phyloP scores from a whole-genome alignment of 257 asterid genomes.

The Paulownia fortunei region DNA sequence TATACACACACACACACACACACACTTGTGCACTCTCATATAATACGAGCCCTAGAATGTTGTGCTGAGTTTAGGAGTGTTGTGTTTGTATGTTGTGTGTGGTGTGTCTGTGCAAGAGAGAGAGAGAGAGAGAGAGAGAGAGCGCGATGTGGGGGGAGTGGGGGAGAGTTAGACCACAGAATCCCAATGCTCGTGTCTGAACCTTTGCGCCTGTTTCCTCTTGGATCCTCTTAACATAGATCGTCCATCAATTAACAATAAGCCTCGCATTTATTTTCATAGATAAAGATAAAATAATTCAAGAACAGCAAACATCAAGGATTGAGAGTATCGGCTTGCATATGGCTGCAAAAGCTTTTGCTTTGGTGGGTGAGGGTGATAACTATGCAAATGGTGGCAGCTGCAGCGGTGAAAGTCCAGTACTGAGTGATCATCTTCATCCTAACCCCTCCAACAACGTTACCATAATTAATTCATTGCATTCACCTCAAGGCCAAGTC shows the following conservation, averaged over 20 bases:
- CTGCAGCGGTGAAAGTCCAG: slow-evolving; percentile 29
- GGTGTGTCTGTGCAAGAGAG: slow-evolving; percentile 3
- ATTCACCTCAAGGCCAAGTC: slow-evolving; percentile 30
- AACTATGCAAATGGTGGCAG: slow-evolving; percentile 30
- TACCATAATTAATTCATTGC: slow-evolving; percentile 20
- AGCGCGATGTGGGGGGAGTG: background rate
- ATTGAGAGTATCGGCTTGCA: no score
- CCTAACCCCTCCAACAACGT: no score
- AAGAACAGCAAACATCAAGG: background rate
- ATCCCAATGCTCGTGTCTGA: slow-evolving; percentile 78
- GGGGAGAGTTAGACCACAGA: slow-evolving; percentile 45
- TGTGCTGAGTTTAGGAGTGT: slow-evolving; percentile 42
- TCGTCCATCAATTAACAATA: no score
- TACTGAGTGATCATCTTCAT: background rate
- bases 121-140: slow-evolving; percentile 22
- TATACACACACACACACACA: no score
- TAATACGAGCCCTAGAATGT: slow-evolving; percentile 40
- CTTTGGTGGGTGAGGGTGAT: slow-evolving; percentile 37
- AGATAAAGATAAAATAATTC: background rate
- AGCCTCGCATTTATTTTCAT: background rate
- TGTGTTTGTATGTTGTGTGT: slow-evolving; percentile 37
- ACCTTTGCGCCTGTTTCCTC: slow-evolving; percentile 56
- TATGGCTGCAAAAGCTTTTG: slow-evolving; percentile 65
- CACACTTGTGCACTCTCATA: background rate
- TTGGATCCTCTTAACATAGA: slow-evolving; percentile 55